Conservation (phyloP, 2,329 filamentous ascomycete genomes). For the Alternaria sp. region DNA sequence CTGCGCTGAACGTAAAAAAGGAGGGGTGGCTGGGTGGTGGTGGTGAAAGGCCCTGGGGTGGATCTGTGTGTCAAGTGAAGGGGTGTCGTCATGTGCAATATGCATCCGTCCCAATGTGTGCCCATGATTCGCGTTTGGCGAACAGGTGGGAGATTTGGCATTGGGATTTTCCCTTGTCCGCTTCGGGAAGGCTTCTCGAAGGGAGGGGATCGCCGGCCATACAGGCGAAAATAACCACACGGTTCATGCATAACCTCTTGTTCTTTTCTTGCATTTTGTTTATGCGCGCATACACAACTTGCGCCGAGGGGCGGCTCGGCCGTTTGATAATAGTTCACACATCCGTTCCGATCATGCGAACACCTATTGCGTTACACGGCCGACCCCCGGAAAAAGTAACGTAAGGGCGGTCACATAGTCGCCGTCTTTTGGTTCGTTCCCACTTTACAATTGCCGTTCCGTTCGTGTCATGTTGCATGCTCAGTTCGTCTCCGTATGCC, state of each 20-base stretch:
- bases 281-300: background rate
- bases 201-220: slow-evolving; percentile 20
- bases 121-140: slow-evolving; percentile 31
- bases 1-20: background rate
- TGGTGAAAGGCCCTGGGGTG: background rate
- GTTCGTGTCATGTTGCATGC: slow-evolving; percentile 26
- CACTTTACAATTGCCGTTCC: slow-evolving; percentile 1
- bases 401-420: slow-evolving; percentile 9
- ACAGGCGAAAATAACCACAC: slow-evolving; percentile 1
- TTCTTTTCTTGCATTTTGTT: background rate
- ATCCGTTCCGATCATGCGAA: slow-evolving; percentile 25
- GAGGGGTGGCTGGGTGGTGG: background rate
- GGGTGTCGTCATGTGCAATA: slow-evolving; percentile 20
- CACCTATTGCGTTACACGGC: slow-evolving; percentile 14
- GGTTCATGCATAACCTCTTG: slow-evolving; percentile 7
- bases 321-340: slow-evolving; percentile 42
- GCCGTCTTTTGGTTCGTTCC: slow-evolving; percentile 1
- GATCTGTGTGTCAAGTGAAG: slow-evolving; percentile 22
- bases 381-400: slow-evolving; percentile 18
- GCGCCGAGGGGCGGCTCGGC: slow-evolving; percentile 11
- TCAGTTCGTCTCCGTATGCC: slow-evolving; percentile 16
- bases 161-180: slow-evolving; percentile 2
- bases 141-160: slow-evolving; percentile 26
- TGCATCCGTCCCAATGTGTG: background rate
- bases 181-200: slow-evolving; percentile 36